Conservation (phyloP, 2,329 filamentous ascomycete species). For the Alternaria panax region DNA sequence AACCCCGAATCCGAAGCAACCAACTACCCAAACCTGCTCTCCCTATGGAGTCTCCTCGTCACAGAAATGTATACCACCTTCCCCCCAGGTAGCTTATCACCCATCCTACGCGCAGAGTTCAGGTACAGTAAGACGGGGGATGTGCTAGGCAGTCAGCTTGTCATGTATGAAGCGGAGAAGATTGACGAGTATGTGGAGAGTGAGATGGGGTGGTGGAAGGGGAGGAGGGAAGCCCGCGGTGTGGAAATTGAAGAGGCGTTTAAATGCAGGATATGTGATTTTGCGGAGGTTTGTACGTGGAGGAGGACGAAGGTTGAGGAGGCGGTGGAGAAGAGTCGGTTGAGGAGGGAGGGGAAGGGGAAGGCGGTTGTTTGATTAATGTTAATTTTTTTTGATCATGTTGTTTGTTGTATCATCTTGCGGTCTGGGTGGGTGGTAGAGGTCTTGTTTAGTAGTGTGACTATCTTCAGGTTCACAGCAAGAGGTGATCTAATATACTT, state of each 20-base stretch:
- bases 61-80: conserved; percentile 60
- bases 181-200: conserved; percentile 68
- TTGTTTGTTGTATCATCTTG: accelerated
- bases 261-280: conserved; percentile 88
- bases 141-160: conserved; percentile 60
- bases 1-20: too few relatives aligned
- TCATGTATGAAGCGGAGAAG: conserved; percentile 70
- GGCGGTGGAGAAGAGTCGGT: conserved; percentile 51
- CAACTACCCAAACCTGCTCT: conserved; percentile 65
- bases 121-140: conserved; percentile 56
- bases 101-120: conserved; percentile 66
- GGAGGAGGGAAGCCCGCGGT: conserved; percentile 73
- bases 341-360: conserved; percentile 28
- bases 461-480: too few relatives aligned
- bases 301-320: conserved; percentile 72
- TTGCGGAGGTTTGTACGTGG: conserved; percentile 81
- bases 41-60: conserved; percentile 70
- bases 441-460: too few relatives aligned
- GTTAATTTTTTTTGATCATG: too few relatives aligned
- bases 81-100: conserved; percentile 58
- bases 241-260: conserved; percentile 85
- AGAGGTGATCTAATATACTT: too few relatives aligned
- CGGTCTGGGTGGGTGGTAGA: too few relatives aligned
- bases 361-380: conserved; percentile 35
- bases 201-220: conserved; percentile 88